A percentile compares a stretch with the other conserved stretches of the same genome.
These are phyloP conservation scores for Macrophomina pseudophaseolina DNA, from an alignment of 2,329 filamentous ascomycete species.

Conservation along the genomic window DNA sequence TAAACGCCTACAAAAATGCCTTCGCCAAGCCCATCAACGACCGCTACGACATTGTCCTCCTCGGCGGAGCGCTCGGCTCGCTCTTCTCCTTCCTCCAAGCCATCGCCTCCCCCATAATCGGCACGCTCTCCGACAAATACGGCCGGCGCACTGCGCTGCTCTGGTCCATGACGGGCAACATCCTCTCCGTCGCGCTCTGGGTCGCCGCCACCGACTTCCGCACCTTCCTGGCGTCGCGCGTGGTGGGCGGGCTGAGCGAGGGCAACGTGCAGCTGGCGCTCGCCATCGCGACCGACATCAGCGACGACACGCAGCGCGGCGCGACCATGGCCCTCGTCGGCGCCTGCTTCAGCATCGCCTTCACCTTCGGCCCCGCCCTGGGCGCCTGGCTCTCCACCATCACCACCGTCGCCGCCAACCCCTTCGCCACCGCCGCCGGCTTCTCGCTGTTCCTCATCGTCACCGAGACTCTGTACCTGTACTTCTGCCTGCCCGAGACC, in stretches of 20 bases:
- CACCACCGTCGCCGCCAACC: slow-evolving; percentile 80
- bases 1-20: slow-evolving; percentile 93
- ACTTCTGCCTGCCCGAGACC: slow-evolving; percentile 84
- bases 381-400: slow-evolving; percentile 85
- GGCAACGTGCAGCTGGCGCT: slow-evolving; percentile 96
- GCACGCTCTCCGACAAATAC: slow-evolving; percentile 83
- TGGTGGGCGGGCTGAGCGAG: slow-evolving; percentile 92
- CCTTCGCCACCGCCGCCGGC: slow-evolving; percentile 89
- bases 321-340: slow-evolving; percentile 96
- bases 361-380: slow-evolving; percentile 92
- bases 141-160: slow-evolving; percentile 86
- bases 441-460: slow-evolving; percentile 86
- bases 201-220: slow-evolving; percentile 91
- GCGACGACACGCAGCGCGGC: slow-evolving; percentile 80
- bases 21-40: slow-evolving; percentile 94
- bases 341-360: slow-evolving; percentile 94
- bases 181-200: slow-evolving; percentile 92
- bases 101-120: slow-evolving; percentile 89
- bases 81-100: slow-evolving; percentile 94
- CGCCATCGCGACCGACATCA: slow-evolving; percentile 95
- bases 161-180: slow-evolving; percentile 91
- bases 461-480: slow-evolving; percentile 86
- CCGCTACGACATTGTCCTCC: slow-evolving; percentile 93
- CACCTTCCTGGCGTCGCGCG: slow-evolving; percentile 89
- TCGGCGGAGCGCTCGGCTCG: slow-evolving; percentile 91